phyloP scores from a whole-genome alignment of 768 basidiomycete genomes.

The Podaxis sp. region DNA sequence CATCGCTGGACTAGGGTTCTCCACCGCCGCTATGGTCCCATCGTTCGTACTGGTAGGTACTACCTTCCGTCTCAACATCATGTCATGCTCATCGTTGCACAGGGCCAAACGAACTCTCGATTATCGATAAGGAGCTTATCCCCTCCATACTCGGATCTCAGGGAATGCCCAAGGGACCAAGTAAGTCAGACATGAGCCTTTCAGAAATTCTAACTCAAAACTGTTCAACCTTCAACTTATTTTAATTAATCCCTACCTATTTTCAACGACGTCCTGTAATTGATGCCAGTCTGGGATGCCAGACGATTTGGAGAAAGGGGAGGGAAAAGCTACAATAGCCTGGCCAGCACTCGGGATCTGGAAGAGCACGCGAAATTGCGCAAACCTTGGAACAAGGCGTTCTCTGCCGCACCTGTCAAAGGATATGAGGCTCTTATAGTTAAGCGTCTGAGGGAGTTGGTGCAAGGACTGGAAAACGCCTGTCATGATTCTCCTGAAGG shows the following conservation, averaged over 20 bases:
- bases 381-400: conserved; percentile 41
- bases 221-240: background rate
- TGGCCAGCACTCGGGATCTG: conserved; percentile 25
- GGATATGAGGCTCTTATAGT: conserved; percentile 36
- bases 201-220: background rate
- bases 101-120: conserved; percentile 56
- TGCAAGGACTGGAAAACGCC: conserved; percentile 24
- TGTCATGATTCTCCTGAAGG: conserved; percentile 14
- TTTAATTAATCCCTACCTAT: background rate
- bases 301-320: conserved; percentile 30
- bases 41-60: conserved; percentile 34
- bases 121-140: conserved; percentile 40
- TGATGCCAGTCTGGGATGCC: conserved; percentile 38
- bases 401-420: conserved; percentile 35
- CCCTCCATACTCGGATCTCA: conserved; percentile 41
- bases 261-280: background rate
- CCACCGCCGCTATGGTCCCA: conserved; percentile 32
- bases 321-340: conserved; percentile 14
- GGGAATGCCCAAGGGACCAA: conserved; percentile 53
- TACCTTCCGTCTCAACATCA: conserved; percentile 19
- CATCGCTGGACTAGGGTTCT: conserved; percentile 26
- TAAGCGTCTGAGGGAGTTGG: conserved; percentile 28
- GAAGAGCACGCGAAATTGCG: conserved; percentile 37
- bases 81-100: conserved; percentile 9
- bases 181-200: conserved; percentile 29